A percentile compares a stretch with the other conserved stretches of the same genome.
Conservation (phyloP, 345 rosid species). For the Raphanus raphanistrum region DNA sequence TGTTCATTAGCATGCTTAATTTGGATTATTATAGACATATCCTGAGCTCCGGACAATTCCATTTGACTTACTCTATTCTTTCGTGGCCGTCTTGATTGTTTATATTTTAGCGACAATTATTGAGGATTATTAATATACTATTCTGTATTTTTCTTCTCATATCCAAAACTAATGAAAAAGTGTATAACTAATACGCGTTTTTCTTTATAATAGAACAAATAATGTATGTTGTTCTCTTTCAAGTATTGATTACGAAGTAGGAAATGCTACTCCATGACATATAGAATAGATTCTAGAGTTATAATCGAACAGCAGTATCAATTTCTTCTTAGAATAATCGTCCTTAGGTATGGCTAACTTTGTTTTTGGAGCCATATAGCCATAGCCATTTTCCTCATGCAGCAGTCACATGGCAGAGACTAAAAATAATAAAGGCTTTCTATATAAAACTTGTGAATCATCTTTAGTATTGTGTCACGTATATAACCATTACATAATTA, state of each 20-base stretch:
- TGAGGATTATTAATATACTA: slow-evolving; percentile 7
- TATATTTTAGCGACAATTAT: slow-evolving; percentile 11
- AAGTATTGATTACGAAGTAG: background rate
- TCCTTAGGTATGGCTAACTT: background rate
- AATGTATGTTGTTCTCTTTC: slow-evolving; percentile 10
- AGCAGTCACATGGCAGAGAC: background rate
- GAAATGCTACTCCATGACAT: slow-evolving; percentile 5
- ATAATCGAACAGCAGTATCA: background rate
- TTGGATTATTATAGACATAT: slow-evolving; percentile 15
- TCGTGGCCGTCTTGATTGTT: slow-evolving; percentile 33
- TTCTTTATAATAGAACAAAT: background rate
- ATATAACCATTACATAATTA: background rate
- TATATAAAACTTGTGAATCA: background rate
- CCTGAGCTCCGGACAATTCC: slow-evolving; percentile 19
- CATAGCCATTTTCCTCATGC: background rate
- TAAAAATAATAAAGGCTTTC: background rate
- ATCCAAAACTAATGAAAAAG: slow-evolving; percentile 10
- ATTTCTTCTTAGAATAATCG: background rate
- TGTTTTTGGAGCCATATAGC: background rate
- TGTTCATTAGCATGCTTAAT: slow-evolving; percentile 32
- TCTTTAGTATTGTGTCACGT: background rate
- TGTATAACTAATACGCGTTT: slow-evolving; percentile 1
- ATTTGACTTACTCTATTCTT: slow-evolving; percentile 27
- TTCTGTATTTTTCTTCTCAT: background rate
- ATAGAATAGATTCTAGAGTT: background rate